These are phyloP conservation scores for Ceratobasidium sp. DNA, from an alignment of 1,284 basidiomycete species.

Conservation along the genomic window DNA sequence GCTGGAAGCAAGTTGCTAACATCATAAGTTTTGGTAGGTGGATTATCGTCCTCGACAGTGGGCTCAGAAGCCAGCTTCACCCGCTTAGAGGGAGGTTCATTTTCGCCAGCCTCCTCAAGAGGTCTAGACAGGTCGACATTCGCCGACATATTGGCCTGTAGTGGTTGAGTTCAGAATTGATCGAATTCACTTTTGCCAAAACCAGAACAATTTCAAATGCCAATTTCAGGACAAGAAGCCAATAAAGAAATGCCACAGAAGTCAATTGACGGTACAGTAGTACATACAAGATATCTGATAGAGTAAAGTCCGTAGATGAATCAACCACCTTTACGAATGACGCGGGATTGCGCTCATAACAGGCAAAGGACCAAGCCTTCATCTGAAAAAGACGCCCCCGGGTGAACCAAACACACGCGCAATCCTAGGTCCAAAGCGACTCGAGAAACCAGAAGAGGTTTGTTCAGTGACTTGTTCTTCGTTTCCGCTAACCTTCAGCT, in stretches of 20 bases:
- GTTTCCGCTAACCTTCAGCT: not conserved
- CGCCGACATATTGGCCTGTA: conserved; percentile 14
- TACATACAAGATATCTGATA: conserved; percentile 19
- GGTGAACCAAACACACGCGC: conserved; percentile 33
- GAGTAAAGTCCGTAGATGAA: conserved; percentile 31
- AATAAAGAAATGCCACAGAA: conserved; percentile 17
- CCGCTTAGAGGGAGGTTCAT: conserved; percentile 32
- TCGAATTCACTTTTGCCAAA: not conserved
- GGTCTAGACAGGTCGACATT: conserved; percentile 11
- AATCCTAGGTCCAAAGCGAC: conserved; percentile 15
- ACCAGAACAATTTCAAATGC: conserved; percentile 8
- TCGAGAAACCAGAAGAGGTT: conserved; percentile 7
- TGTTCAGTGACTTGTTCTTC: not conserved
- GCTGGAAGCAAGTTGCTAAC: conserved; percentile 70
- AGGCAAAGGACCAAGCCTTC: conserved; percentile 1
- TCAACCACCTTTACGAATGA: conserved; percentile 41
- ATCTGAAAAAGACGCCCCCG: conserved; percentile 18
- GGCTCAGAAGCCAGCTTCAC: conserved; percentile 1
- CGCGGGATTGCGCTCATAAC: not conserved
- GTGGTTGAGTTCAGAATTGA: conserved; percentile 27
- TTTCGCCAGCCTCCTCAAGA: conserved; percentile 17
- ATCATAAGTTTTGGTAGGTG: conserved; percentile 40
- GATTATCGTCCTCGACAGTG: not conserved
- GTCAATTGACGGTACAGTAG: conserved; percentile 11
- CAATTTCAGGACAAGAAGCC: not conserved